Evolutionary conservation across 805 yeast species (phyloP), one percentile per base, ranked within the genome.

Genomic region (Candida qinlingensis): DNA sequence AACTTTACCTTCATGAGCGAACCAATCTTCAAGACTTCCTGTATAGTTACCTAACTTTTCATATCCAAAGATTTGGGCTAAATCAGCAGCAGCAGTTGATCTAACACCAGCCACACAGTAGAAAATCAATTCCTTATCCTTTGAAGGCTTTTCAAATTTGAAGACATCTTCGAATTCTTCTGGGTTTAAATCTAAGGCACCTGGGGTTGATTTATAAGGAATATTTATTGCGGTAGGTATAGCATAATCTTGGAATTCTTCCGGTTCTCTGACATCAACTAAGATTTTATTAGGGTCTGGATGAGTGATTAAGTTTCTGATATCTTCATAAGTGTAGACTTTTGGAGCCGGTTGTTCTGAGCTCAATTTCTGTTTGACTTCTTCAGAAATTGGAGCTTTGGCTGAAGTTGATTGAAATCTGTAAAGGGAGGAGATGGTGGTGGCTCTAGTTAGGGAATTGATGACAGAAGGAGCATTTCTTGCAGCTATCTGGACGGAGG

Each of bases 91-190:
- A 53, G 89, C 88, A 41, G 88, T 76, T 27, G 95, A 85, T 72
- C 99, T 82, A 42, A 90, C 86, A 48, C 99, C 99, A 7, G 87
- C 96, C 43, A 86, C 79, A 69, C 99, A 92, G 70, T 91, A 91
- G 69, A 92, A 91, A 39, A 92, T 78, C 62, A 92, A 73, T 56
- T 87, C 87, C 62, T 85, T 79, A 44, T 81, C 82, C 42, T 71
- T 66, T 6, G 69, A 57, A 3, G 99, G 99, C 71, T 92, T 92
- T 11, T 73, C 74, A 60, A 90, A 83, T 11, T 95, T 92, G 70
- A 91, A 89, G 42, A 79, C 73, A 36, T 85, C 87, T 59, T 80
- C 76, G 61, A 94, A 92, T 55, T 87, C 96, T 47, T 87, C 96
- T 6, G 77, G 75, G 1, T 83, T 68, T 44, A 92, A 76, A 43